Evolutionary conservation across 2,329 filamentous ascomycete species (phyloP), one percentile per base, ranked within the genome.

Genomic region (Fusarium haematococcum): DNA sequence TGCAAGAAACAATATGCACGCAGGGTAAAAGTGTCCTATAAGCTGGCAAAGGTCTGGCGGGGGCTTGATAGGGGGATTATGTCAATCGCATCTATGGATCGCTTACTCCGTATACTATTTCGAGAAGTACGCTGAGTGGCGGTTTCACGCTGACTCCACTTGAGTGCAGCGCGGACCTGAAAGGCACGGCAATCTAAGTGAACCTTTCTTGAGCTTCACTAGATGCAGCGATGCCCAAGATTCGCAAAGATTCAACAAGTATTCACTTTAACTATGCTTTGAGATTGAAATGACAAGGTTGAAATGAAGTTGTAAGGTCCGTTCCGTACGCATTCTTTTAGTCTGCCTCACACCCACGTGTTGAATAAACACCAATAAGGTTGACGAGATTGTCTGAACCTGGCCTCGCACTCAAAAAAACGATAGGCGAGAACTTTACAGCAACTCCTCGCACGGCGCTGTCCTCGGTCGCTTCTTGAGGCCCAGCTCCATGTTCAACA

Each of bases 71-170:
- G 48, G 48, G 27, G 48, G 48, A 20, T 52, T 52, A 52, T 52
- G 48, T 52, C 48, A 52, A 52, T 52, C 48, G 48, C 27, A 52
- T 52, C 48, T n/a, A 30, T 48, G 43, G 43, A 48, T 52, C 48
- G 48, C 48, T 52, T 52, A 52, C 48, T 32, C 48, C 48, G 48
- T 52, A n/a, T 52, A 25, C 43, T 48, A 52, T 52, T 52, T 52
- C 6, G 27, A 52, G 27, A 30, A 52, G 18, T 32, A 52, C 48
- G 48, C 48, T 32, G 48, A 52, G 48, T 52, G 48, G 48, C 48
- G 48, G 48, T 52, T 71, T 76, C 63, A 65, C 63, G 43, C 65
- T 54, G 54, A 30, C 64, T 37, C 74, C 68, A 75, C 75, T 68
- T 58, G 56, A 30, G 18, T 35, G 52, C 61, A 62, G 41, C 25